These are phyloP conservation scores for Psilocybe cubensis DNA, from an alignment of 768 basidiomycete genomes.

Conservation along the genomic window DNA sequence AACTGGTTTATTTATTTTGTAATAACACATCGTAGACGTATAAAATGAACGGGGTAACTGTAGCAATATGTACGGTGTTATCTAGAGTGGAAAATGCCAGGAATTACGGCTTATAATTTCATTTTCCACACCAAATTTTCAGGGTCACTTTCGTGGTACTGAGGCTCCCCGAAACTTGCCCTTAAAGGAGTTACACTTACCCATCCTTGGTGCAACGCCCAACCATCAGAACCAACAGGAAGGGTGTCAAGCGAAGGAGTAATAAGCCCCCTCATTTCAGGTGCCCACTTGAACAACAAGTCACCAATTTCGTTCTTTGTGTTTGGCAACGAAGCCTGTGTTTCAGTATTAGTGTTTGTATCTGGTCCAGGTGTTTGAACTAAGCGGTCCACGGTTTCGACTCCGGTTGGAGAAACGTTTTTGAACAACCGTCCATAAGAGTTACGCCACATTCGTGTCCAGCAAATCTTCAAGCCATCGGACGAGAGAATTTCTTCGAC, in stretches of 20 bases:
- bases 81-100: background rate
- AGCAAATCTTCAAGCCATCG: constrained; percentile 67
- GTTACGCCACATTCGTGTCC: constrained; percentile 88
- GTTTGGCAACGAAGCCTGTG: constrained; percentile 7
- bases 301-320: constrained; percentile 23
- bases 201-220: constrained; percentile 73
- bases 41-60: too few species aligned
- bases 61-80: background rate
- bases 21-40: too few species aligned
- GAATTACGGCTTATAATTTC: constrained; percentile 46
- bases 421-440: constrained; percentile 84
- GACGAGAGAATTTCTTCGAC: constrained; percentile 63
- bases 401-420: constrained; percentile 30
- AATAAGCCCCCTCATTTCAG: constrained; percentile 69
- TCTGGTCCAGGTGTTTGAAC: constrained; percentile 48
- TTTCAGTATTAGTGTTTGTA: constrained; percentile 29
- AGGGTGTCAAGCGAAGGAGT: constrained; percentile 57
- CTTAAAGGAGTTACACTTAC: constrained; percentile 81
- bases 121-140: constrained; percentile 58
- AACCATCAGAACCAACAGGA: constrained; percentile 82
- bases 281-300: constrained; percentile 76
- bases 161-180: constrained; percentile 74
- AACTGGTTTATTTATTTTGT: background rate
- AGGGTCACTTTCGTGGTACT: constrained; percentile 27
- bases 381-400: constrained; percentile 21